These are phyloP conservation scores for Kodamaea fungicola DNA, from an alignment of 1,139 yeast genomes.

Conservation along the genomic window DNA sequence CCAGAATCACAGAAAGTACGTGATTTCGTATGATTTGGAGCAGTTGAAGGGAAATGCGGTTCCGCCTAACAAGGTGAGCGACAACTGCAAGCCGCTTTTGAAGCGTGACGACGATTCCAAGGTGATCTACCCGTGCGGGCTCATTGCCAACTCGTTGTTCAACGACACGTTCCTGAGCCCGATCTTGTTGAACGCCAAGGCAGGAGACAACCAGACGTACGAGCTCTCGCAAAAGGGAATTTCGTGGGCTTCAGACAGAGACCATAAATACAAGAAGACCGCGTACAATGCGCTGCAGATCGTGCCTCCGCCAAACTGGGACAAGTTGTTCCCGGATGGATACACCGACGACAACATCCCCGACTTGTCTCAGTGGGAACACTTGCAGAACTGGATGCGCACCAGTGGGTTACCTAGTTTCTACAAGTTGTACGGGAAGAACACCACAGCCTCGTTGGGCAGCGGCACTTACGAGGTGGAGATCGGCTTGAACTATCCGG, in stretches of 20 bases:
- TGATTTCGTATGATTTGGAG: constrained; percentile 61
- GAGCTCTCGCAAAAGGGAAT: constrained; percentile 53
- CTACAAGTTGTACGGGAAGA: constrained; percentile 62
- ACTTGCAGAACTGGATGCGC: constrained; percentile 76
- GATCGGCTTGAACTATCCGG: constrained; percentile 68
- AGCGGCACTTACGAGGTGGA: constrained; percentile 61
- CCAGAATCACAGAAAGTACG: constrained; percentile 78
- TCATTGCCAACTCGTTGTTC: constrained; percentile 72
- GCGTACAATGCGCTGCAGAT: constrained; percentile 53
- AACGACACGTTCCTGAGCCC: constrained; percentile 63
- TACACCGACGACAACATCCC: constrained; percentile 65
- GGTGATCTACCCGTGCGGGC: constrained; percentile 68
- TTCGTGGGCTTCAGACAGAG: constrained; percentile 64
- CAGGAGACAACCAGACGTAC: constrained; percentile 42
- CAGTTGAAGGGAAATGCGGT: constrained; percentile 68
- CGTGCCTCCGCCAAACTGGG: constrained; percentile 81
- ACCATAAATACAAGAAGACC: constrained; percentile 56
- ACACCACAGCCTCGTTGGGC: constrained; percentile 43
- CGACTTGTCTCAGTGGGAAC: constrained; percentile 46
- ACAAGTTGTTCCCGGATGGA: constrained; percentile 61
- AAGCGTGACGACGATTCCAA: constrained; percentile 19
- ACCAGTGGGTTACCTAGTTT: constrained; percentile 74
- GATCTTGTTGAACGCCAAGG: constrained; percentile 39
- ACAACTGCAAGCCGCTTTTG: constrained; percentile 60
- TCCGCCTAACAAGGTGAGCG: constrained; percentile 37